These are phyloP conservation scores for Mycena olivaceomarginata DNA, from an alignment of 768 basidiomycete genomes.

Conservation along the genomic window DNA sequence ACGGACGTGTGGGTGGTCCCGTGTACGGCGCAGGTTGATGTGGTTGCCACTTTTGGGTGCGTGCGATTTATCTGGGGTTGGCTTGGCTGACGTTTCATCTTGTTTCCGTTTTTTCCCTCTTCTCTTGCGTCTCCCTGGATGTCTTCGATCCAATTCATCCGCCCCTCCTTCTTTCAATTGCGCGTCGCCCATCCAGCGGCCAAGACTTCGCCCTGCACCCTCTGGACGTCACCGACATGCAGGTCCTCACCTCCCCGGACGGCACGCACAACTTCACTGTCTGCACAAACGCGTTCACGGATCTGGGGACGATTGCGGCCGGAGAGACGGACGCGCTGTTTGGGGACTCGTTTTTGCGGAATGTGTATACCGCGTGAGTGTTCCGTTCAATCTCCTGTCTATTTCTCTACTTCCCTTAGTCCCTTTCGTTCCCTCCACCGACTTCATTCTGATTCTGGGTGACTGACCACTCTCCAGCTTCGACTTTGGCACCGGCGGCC, in stretches of 20 bases:
- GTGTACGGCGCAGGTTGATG: background rate
- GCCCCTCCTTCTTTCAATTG: too few relatives aligned
- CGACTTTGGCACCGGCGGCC: constrained; percentile 24
- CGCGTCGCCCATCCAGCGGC: too few relatives aligned
- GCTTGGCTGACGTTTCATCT: too few relatives aligned
- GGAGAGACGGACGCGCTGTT: constrained; percentile 23
- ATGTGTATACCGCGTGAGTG: constrained; percentile 13
- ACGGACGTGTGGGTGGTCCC: constrained; percentile 16
- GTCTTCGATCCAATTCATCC: too few relatives aligned
- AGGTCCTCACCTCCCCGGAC: constrained; percentile 8
- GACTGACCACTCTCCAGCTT: background rate
- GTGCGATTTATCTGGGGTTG: background rate
- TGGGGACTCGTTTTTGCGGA: constrained; percentile 22
- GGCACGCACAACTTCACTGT: constrained; percentile 18
- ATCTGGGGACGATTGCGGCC: background rate
- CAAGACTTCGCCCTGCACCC: constrained; percentile 25
- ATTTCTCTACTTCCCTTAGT: too few relatives aligned
- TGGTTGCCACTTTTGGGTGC: constrained; percentile 14
- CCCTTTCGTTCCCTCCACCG: background rate
- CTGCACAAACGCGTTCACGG: constrained; percentile 12
- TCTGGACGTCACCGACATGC: constrained; percentile 8
- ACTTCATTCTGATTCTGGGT: too few relatives aligned
- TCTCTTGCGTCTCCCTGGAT: background rate
- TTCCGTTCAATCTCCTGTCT: background rate
- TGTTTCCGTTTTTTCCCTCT: background rate